Conservation (phyloP, 2,329 filamentous ascomycete species). For the Paramyrothecium sp. region DNA sequence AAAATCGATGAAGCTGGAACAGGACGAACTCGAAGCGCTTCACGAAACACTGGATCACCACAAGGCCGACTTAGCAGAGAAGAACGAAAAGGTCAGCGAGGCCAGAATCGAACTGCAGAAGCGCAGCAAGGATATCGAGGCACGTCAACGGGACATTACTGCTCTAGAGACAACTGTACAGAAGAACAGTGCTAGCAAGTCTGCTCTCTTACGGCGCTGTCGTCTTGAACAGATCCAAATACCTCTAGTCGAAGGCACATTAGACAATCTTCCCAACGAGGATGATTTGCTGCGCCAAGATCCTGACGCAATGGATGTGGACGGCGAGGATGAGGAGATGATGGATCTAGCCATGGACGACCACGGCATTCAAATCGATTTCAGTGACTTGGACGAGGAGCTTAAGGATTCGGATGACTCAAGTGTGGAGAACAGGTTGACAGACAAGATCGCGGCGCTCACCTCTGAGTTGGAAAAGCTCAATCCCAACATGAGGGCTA, state of each 20-base stretch:
- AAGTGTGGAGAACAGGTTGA: slow-evolving; percentile 70
- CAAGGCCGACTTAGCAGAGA: slow-evolving; percentile 65
- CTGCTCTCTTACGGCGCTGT: slow-evolving; percentile 81
- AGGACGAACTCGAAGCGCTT: slow-evolving; percentile 75
- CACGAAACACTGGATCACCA: slow-evolving; percentile 69
- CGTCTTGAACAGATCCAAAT: slow-evolving; percentile 91
- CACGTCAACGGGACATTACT: slow-evolving; percentile 68
- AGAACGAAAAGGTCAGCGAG: slow-evolving; percentile 73
- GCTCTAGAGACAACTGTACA: slow-evolving; percentile 83
- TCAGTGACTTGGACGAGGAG: slow-evolving; percentile 77
- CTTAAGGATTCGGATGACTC: slow-evolving; percentile 73
- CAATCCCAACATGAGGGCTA: slow-evolving; percentile 94
- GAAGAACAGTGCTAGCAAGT: slow-evolving; percentile 79
- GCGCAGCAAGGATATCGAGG: slow-evolving; percentile 80
- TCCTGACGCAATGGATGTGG: slow-evolving; percentile 89
- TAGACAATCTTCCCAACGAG: slow-evolving; percentile 85
- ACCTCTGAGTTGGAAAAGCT: slow-evolving; percentile 85
- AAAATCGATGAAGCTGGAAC: slow-evolving; percentile 67
- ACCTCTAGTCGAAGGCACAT: slow-evolving; percentile 71
- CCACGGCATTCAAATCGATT: slow-evolving; percentile 89
- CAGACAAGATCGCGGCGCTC: slow-evolving; percentile 74
- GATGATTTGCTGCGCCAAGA: slow-evolving; percentile 76
- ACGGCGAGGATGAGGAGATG: slow-evolving; percentile 61
- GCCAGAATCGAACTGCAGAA: slow-evolving; percentile 80
- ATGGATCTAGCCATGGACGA: slow-evolving; percentile 73